These are phyloP conservation scores for Cryptococcus jaspeensis DNA, from an alignment of 1,284 basidiomycete genomes.

Conservation along the genomic window DNA sequence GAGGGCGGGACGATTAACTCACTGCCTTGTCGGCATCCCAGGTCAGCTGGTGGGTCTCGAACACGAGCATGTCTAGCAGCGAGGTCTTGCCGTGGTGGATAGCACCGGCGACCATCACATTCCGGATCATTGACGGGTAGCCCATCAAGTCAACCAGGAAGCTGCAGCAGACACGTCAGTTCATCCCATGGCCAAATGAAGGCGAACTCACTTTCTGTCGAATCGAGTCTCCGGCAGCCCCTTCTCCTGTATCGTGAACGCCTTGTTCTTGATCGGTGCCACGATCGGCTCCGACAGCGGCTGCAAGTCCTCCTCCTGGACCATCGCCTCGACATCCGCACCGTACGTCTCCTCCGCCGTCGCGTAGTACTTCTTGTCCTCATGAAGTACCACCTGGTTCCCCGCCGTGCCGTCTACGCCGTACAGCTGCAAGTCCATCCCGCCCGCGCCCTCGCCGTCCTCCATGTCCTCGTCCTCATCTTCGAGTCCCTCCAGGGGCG, in stretches of 20 bases:
- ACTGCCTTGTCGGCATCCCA: slow-evolving; percentile 89
- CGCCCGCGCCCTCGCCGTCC: slow-evolving; percentile 33
- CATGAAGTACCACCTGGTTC: slow-evolving; percentile 88
- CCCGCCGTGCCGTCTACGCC: slow-evolving; percentile 47
- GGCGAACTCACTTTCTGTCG: slow-evolving; percentile 75
- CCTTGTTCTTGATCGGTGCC: slow-evolving; percentile 88
- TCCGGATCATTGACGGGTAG: slow-evolving; percentile 92
- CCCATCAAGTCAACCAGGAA: slow-evolving; percentile 89
- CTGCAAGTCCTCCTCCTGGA: slow-evolving; percentile 98
- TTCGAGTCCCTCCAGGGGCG: slow-evolving; percentile 50
- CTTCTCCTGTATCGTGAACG: slow-evolving; percentile 89
- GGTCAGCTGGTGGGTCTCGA: slow-evolving; percentile 91
- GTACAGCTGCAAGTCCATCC: slow-evolving; percentile 46
- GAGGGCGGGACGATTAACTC: slow-evolving; percentile 37
- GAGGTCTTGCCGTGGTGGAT: slow-evolving; percentile 98
- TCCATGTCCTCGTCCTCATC: slow-evolving; percentile 47
- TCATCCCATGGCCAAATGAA: slow-evolving; percentile 5
- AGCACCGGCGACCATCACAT: slow-evolving; percentile 91
- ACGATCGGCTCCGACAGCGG: slow-evolving; percentile 93
- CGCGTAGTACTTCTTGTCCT: slow-evolving; percentile 98
- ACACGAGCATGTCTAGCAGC: slow-evolving; percentile 92
- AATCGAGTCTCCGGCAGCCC: slow-evolving; percentile 88
- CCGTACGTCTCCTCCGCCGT: slow-evolving; percentile 91
- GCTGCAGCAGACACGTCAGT: slow-evolving; percentile 51
- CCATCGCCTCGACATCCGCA: slow-evolving; percentile 88